phyloP scores from a whole-genome alignment of 345 rosid species.

The Hibiscus syriacus region DNA sequence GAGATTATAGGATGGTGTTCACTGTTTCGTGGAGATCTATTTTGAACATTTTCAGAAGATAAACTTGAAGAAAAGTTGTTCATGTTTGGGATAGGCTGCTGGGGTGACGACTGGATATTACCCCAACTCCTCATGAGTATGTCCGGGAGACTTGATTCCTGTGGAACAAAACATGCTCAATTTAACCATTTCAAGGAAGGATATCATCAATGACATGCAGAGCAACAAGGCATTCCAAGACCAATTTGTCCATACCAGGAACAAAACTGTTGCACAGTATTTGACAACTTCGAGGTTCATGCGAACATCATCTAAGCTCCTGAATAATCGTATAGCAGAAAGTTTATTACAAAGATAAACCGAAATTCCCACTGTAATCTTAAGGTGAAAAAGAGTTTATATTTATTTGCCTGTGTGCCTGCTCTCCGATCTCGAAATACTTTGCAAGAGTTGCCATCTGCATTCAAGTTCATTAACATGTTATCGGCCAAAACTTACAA shows the following conservation, averaged over 20 bases:
- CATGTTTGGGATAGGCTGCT: slow-evolving; percentile 11
- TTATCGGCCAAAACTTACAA: neutral
- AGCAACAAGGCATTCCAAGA: neutral
- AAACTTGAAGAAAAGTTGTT: slow-evolving; percentile 4
- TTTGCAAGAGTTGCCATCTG: slow-evolving; percentile 87
- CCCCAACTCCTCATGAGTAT: slow-evolving; percentile 43
- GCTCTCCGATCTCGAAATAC: slow-evolving; percentile 82
- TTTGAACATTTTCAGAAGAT: neutral
- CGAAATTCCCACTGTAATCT: no score
- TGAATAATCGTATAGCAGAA: no score
- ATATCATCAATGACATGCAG: neutral
- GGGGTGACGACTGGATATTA: slow-evolving; percentile 32
- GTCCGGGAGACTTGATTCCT: slow-evolving; percentile 86
- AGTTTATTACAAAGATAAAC: no score
- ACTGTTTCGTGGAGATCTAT: slow-evolving; percentile 7
- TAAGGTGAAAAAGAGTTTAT: no score
- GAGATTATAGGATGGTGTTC: slow-evolving; percentile 43
- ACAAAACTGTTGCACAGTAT: slow-evolving; percentile 82
- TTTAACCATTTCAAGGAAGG: neutral
- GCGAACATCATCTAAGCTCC: slow-evolving; percentile 93
- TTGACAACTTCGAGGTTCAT: slow-evolving; percentile 95
- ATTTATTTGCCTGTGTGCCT: slow-evolving; percentile 35
- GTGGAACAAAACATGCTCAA: slow-evolving; percentile 2
- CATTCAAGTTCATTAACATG: slow-evolving; percentile 11
- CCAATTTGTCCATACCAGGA: slow-evolving; percentile 49